These are phyloP conservation scores for Scedosporium apiospermum DNA, from an alignment of 2,329 filamentous ascomycete species.

Conservation along the genomic window DNA sequence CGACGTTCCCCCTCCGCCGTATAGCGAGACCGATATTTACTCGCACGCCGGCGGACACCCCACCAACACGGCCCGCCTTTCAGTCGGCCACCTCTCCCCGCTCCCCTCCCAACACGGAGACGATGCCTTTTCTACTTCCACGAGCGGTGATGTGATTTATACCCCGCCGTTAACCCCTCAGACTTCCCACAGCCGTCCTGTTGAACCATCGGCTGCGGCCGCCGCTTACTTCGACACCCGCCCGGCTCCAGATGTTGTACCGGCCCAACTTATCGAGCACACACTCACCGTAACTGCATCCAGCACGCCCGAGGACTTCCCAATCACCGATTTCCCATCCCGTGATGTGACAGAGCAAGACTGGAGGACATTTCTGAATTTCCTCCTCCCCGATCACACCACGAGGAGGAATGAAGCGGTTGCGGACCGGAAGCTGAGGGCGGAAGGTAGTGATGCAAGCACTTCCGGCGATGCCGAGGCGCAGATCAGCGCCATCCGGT, in stretches of 20 bases:
- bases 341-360: conserved; percentile 41
- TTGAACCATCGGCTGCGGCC: conserved; percentile 14
- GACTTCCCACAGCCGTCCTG: conserved; percentile 16
- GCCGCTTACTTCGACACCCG: conserved; percentile 36
- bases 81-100: conserved; percentile 15
- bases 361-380: conserved; percentile 51
- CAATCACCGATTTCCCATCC: conserved; percentile 26
- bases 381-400: conserved; percentile 40
- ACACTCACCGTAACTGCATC: conserved; percentile 22
- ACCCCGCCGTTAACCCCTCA: conserved; percentile 42
- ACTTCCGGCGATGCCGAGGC: conserved; percentile 27
- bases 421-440: conserved; percentile 37
- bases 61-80: conserved; percentile 13
- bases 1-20: conserved; percentile 43
- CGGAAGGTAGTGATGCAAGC: conserved; percentile 24
- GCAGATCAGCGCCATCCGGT: conserved; percentile 20
- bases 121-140: conserved; percentile 24
- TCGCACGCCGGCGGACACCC: conserved; percentile 27
- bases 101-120: conserved; percentile 6
- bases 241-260: conserved; percentile 20
- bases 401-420: conserved; percentile 34
- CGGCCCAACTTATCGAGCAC: conserved; percentile 21
- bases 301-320: conserved; percentile 32
- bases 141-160: conserved; percentile 33
- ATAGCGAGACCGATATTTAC: conserved; percentile 48